Evolutionary conservation across 1,139 yeast genomes (phyloP).

Genomic region (Magnusiomyces sp.): DNA sequence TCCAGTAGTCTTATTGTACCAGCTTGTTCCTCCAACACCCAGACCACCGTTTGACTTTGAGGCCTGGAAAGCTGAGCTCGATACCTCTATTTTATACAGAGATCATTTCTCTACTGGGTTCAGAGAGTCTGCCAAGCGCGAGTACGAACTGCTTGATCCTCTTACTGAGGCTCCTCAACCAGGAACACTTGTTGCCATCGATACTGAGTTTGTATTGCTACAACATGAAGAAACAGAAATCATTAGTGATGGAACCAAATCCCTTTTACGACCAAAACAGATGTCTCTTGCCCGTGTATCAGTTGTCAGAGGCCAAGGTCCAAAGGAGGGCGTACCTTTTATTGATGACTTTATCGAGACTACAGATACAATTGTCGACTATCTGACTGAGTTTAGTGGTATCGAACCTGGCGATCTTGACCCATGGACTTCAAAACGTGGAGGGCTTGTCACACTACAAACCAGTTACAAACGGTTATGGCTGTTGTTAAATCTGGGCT

Average conservation of each 20-base stretch:
- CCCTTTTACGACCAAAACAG: constrained; percentile 64
- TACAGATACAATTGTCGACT: constrained; percentile 59
- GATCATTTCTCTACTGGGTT: constrained; percentile 72
- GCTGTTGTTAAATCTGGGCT: constrained; percentile 80
- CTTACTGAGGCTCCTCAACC: constrained; percentile 58
- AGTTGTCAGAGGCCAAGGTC: constrained; percentile 67
- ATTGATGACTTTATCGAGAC: constrained; percentile 90
- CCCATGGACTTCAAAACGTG: constrained; percentile 54
- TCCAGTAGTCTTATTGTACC: constrained; percentile 68
- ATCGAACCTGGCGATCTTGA: constrained; percentile 88
- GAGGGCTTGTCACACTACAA: constrained; percentile 63
- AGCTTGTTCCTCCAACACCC: constrained; percentile 21
- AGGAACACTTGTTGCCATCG: constrained; percentile 82
- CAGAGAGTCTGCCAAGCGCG: constrained; percentile 49
- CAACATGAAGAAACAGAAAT: constrained; percentile 77
- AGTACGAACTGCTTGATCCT: constrained; percentile 55
- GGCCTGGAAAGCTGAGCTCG: constrained; percentile 39
- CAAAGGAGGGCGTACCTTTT: constrained; percentile 66
- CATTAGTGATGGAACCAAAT: constrained; percentile 57
- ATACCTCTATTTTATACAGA: constrained; percentile 59
- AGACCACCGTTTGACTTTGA: constrained; percentile 35
- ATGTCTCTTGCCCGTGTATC: constrained; percentile 84
- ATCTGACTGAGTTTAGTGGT: constrained; percentile 85
- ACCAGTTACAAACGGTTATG: constrained; percentile 83
- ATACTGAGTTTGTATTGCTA: constrained; percentile 89